These are phyloP conservation scores for Lasiosphaeria miniovina DNA, from an alignment of 495 filamentous ascomycete genomes.

Conservation along the genomic window DNA sequence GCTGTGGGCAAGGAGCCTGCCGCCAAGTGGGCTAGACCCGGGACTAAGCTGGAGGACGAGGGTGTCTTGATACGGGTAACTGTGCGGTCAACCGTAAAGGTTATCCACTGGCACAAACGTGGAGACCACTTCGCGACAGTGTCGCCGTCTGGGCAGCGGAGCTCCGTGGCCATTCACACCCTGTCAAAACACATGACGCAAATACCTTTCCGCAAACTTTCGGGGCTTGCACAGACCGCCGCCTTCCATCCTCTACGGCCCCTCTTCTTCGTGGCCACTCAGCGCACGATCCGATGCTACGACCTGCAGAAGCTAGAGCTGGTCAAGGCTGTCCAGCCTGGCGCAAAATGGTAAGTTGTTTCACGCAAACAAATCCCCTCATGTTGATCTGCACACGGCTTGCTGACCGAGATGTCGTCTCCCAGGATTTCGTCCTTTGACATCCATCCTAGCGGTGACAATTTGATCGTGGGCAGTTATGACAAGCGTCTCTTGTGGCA, in stretches of 20 bases:
- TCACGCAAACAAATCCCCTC: background rate
- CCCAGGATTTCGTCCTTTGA: slow-evolving; percentile 89
- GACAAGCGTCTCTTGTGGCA: slow-evolving; percentile 95
- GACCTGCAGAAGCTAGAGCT: slow-evolving; percentile 86
- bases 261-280: slow-evolving; percentile 93
- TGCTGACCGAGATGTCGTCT: slow-evolving; percentile 10
- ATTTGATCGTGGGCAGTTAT: slow-evolving; percentile 89
- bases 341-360: slow-evolving; percentile 56
- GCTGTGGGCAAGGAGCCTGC: slow-evolving; percentile 71
- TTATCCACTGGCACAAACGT: slow-evolving; percentile 90
- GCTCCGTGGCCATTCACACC: slow-evolving; percentile 93
- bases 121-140: slow-evolving; percentile 95
- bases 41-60: slow-evolving; percentile 64
- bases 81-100: slow-evolving; percentile 79
- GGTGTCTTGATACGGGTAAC: slow-evolving; percentile 76
- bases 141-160: slow-evolving; percentile 69
- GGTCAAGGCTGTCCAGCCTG: slow-evolving; percentile 86
- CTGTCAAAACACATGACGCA: slow-evolving; percentile 92
- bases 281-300: slow-evolving; percentile 85
- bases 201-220: slow-evolving; percentile 84
- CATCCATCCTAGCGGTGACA: slow-evolving; percentile 89
- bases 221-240: slow-evolving; percentile 80
- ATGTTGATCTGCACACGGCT: background rate
- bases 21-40: slow-evolving; percentile 79
- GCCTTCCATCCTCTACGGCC: slow-evolving; percentile 93